Evolutionary conservation across 2,329 filamentous ascomycete genomes (phyloP), one percentile per base, ranked within the genome.

Genomic region (Diaporthe eres): DNA sequence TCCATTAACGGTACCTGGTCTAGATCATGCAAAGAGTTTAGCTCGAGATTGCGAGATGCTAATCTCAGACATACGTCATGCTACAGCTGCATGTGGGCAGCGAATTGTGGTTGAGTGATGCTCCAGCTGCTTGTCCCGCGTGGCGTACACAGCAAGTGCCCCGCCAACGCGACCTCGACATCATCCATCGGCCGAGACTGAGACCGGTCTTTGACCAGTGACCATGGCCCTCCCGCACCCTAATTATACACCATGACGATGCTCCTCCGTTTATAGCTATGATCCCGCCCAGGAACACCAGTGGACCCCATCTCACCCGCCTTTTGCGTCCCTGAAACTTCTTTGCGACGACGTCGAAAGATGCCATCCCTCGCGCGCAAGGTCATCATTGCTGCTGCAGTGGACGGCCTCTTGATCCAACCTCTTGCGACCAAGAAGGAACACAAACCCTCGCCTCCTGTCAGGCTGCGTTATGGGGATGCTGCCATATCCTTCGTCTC

Each of bases 351-450:
- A 63, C 63, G 57, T 65, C 70, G 71, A 72, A 82, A 76, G 49
- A 97, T 97, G 95, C 93, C 95, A 74, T 89, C 90, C 78, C 87
- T 98, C 77, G 92, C 94, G 76, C 93, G 94, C 82, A 97, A 97
- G 85, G 86, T 98, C 74, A 83, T 95, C 78, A 91, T 98, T 79
- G 93, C 93, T 84, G 95, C 95, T 74, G 92, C 95, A 37, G 91
- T 93, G 72, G 95, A 98, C 81, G 95, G 95, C 75, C 88, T 98
- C 71, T 87, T 98, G 78, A 89, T 98, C 60, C 94, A 97, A 81
- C 93, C 94, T 37, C 86, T 94, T 42, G 88, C 90, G 25, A 84
- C 87, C 73, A 92, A 91, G 82, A 92, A 92, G 81, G 90, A 92
- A 81, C 88, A 90, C 82, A 84, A 87, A 53, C 85, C 89, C 37